Evolutionary conservation across 495 filamentous ascomycete genomes (phyloP).

Genomic region (Neurospora intermedia): DNA sequence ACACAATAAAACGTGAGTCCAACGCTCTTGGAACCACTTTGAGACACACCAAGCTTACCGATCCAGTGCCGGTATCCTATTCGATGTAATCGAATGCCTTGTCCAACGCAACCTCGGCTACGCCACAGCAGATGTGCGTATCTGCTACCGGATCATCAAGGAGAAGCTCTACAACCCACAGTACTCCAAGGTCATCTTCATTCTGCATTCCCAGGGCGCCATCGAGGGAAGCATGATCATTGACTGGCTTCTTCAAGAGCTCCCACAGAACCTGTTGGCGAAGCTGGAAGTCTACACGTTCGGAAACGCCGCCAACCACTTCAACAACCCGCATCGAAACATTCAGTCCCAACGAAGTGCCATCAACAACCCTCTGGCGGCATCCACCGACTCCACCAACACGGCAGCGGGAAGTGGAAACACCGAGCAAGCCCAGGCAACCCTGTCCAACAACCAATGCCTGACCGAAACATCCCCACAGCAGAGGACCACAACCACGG

Average conservation of each 20-base stretch:
- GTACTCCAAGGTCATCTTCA: conserved; percentile 62
- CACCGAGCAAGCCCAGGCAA: background rate
- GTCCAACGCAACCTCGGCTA: conserved; percentile 68
- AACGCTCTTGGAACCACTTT: background rate
- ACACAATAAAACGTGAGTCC: conserved; percentile 60
- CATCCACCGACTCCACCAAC: conserved; percentile 15
- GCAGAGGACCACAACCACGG: background rate
- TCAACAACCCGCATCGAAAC: conserved; percentile 62
- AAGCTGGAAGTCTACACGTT: conserved; percentile 83
- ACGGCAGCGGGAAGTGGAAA: background rate
- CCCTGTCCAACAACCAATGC: background rate
- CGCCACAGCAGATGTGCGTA: conserved; percentile 57
- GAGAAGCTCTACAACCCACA: conserved; percentile 43
- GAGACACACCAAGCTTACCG: conserved; percentile 1
- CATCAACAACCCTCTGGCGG: conserved; percentile 13
- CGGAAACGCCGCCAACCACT: conserved; percentile 76
- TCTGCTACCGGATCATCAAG: conserved; percentile 47
- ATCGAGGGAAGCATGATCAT: conserved; percentile 65
- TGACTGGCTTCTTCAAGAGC: conserved; percentile 70
- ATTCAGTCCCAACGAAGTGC: conserved; percentile 13
- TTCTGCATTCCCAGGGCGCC: conserved; percentile 75
- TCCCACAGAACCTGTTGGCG: conserved; percentile 53
- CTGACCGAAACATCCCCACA: background rate
- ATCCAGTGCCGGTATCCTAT: conserved; percentile 46
- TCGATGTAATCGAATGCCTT: conserved; percentile 67